Evolutionary conservation across 371 early-diverging fungal species (phyloP), one percentile per base, ranked within the genome.

Genomic region (Syncephalastrum racemosum): DNA sequence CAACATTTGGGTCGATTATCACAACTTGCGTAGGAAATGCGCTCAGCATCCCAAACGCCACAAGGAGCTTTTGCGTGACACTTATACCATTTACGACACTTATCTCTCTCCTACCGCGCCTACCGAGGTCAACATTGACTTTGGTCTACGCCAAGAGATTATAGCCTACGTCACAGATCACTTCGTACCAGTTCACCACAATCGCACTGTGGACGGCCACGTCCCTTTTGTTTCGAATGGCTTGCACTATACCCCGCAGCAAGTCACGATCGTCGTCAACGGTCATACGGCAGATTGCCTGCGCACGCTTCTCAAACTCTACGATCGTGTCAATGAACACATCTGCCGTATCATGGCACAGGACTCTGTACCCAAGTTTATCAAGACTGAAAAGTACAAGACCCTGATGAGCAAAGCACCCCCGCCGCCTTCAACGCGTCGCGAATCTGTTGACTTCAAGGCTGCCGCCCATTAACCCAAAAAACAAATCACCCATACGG

Each of bases 281-380:
- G 54, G 71, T 60, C 12, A 60, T 66, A 41, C 62, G 48, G 2
- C 58, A 58, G 67, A 75, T 43, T 67, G 73, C 46, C 46, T 78
- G 16, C 48, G 70, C 15, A 63, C 64, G 43, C 60, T 78, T 56
- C 67, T 84, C 10, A 69, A 74, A 27, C 58, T 88, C 57, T 88
- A 86, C 69, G 83, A 86, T 46, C 59, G 62, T 20, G 82, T 82
- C n/a, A 81, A 88, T 51, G 84, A 86, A 14, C 88, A 88, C 50
- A 86, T 88, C 46, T 90, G 86, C 69, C 70, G 82, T 22, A 68
- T 88, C 15, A 85, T 88, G 86, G 88, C 90, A 13, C 82, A 83
- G 5, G 90, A 90, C 54, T 88, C 89, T 5, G 83, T 89, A 16
- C 89, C 90, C 0, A 90, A 87, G 70, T 90, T 88, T 64, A 70